Evolutionary conservation across 78 protist species (phyloP).

Genomic region (Planoprotostelium fungivorum): DNA sequence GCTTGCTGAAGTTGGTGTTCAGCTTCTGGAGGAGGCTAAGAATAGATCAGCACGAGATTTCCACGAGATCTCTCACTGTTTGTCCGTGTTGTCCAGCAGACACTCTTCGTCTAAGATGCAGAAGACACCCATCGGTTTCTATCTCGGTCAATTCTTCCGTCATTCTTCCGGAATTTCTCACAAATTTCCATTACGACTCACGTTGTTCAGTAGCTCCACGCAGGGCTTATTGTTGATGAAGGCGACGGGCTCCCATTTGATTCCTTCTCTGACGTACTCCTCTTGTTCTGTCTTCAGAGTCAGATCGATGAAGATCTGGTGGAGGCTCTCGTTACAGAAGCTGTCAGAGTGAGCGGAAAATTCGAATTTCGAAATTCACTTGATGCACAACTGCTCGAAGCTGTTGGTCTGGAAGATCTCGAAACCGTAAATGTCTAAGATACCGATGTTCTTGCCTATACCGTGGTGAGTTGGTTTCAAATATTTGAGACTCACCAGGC

Average conservation of each 20-base stretch:
- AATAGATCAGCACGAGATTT: neutral
- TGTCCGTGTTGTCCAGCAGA: conserved; percentile 32
- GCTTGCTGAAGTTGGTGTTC: conserved; percentile 13
- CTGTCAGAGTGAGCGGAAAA: neutral
- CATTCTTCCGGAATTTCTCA: conserved; percentile 26
- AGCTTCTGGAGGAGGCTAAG: conserved; percentile 27
- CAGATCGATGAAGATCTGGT: conserved; percentile 72
- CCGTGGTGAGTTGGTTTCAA: no score
- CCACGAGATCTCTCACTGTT: neutral
- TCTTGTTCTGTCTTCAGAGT: conserved; percentile 82
- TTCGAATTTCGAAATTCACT: conserved; percentile 16
- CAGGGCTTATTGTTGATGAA: conserved; percentile 55
- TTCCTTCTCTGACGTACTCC: conserved; percentile 67
- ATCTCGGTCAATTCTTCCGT: no score
- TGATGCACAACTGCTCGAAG: conserved; percentile 84
- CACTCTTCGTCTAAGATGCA: conserved; percentile 75
- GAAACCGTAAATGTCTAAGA: conserved; percentile 86
- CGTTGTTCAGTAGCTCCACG: conserved; percentile 66
- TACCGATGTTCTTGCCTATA: conserved; percentile 65
- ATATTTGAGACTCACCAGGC: no score
- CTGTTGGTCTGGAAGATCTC: conserved; percentile 75
- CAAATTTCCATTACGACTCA: neutral
- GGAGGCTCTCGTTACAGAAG: conserved; percentile 71
- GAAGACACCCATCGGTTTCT: conserved; percentile 67
- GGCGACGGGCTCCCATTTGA: conserved; percentile 59